Evolutionary conservation across 768 basidiomycete genomes (phyloP), one percentile per base, ranked within the genome.

Genomic region (Lactarius indigo): DNA sequence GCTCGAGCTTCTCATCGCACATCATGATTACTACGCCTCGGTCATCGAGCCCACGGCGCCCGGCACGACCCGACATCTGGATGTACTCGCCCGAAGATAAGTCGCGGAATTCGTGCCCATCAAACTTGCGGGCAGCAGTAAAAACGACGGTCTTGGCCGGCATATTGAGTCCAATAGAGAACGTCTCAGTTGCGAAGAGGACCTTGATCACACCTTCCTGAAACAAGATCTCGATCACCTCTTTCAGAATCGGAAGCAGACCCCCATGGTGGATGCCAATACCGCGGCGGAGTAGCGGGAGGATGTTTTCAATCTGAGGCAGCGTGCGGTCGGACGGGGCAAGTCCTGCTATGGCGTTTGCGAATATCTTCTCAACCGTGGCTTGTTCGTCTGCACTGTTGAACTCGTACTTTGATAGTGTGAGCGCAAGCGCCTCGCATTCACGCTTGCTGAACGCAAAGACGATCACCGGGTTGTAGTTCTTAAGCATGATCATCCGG

Each of bases 21-120:
- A 99, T 98, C 94, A 99, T 92, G 72, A 99, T 98, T 60, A 99
- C 97, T 59, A 98, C 94, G 62, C 97, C 97, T n/a, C 97, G 87
- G 68, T 98, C 96, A 76, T 99, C 97, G 66, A 98, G 79, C 52
- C 97, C 97, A 78, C 97, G 87, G 72, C 97, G 89, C 69, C 97
- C 97, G 2, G 97, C 97, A 64, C 97, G 92, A 64, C 97, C 97
- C 0, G 95, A 96, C 97, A 99, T 99, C 74, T 99, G 97, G 72
- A 98, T 97, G 76, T 99, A 99, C 83, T 99, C 97, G 64, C 97
- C 91, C 0, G 89, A 91, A 0, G 94, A 94, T 41, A 99, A 81
- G 74, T 93, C 93, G 31, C 97, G 85, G 80, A 97, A 97, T 72
- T 96, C 94, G 54, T 86, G 87, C 0, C 97, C 97, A 75, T 99